Conservation (phyloP, 2,329 filamentous ascomycete species). For the Alternaria ventricosa region DNA sequence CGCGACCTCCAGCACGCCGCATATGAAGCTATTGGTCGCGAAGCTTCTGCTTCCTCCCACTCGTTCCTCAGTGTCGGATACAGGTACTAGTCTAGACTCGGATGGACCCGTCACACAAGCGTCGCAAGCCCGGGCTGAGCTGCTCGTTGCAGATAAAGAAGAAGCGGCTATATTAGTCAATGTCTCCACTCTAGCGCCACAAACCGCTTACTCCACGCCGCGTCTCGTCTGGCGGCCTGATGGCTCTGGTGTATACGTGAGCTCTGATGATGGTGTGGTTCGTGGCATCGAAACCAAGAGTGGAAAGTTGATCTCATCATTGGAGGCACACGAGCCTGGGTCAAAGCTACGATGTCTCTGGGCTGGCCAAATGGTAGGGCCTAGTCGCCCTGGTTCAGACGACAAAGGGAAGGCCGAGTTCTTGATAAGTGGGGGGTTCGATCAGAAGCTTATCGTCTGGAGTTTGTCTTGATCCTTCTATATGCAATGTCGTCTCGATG, state of each 20-base stretch:
- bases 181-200: slow-evolving; percentile 66
- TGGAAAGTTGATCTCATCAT: slow-evolving; percentile 61
- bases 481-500: background rate
- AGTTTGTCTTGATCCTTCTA: slow-evolving; percentile 4
- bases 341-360: slow-evolving; percentile 66
- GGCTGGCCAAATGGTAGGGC: slow-evolving; percentile 55
- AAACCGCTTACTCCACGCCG: slow-evolving; percentile 67
- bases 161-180: slow-evolving; percentile 66
- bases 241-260: slow-evolving; percentile 68
- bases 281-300: slow-evolving; percentile 65
- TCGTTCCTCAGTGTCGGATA: slow-evolving; percentile 5
- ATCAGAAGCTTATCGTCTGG: slow-evolving; percentile 68
- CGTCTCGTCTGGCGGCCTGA: slow-evolving; percentile 67
- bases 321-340: slow-evolving; percentile 63
- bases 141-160: slow-evolving; percentile 62
- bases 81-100: slow-evolving; percentile 6
- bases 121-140: slow-evolving; percentile 58
- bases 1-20: slow-evolving; percentile 65
- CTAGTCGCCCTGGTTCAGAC: slow-evolving; percentile 22
- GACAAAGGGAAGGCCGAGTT: slow-evolving; percentile 54
- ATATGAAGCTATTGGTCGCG: slow-evolving; percentile 68
- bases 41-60: slow-evolving; percentile 60
- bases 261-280: slow-evolving; percentile 68
- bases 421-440: slow-evolving; percentile 69
- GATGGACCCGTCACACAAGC: slow-evolving; percentile 54